Conservation (phyloP, 2,329 filamentous ascomycete genomes). For the Alternaria angustiovoidea region DNA sequence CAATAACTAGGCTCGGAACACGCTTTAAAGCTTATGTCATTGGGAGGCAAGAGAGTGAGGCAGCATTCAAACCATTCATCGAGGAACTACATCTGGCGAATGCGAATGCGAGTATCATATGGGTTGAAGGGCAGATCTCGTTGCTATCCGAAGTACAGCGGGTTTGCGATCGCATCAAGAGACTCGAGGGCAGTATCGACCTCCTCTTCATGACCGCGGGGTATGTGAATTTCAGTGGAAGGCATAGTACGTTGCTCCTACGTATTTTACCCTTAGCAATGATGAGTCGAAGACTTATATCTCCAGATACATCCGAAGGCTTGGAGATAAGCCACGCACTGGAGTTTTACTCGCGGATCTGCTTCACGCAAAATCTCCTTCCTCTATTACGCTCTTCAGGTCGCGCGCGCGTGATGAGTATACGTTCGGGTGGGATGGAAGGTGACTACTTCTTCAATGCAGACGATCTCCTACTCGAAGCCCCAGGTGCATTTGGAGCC, state of each 20-base stretch:
- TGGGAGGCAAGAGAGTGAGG: slow-evolving; percentile 52
- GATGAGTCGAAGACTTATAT: not conserved
- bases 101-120: slow-evolving; percentile 53
- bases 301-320: slow-evolving; percentile 47
- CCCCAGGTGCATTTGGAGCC: slow-evolving; percentile 40
- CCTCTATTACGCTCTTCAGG: slow-evolving; percentile 46
- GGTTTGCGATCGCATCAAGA: slow-evolving; percentile 41
- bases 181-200: not conserved
- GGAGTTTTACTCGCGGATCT: slow-evolving; percentile 56
- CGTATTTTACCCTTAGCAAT: not conserved
- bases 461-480: slow-evolving; percentile 49
- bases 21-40: slow-evolving; percentile 55
- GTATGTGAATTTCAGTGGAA: not conserved
- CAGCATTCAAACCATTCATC: slow-evolving; percentile 45
- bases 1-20: slow-evolving; percentile 31
- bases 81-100: slow-evolving; percentile 50
- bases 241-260: not conserved
- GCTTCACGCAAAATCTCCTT: slow-evolving; percentile 53
- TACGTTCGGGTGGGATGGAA: slow-evolving; percentile 49
- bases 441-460: slow-evolving; percentile 29
- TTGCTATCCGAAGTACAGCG: slow-evolving; percentile 55
- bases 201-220: not conserved
- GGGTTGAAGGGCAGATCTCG: slow-evolving; percentile 56
- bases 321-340: slow-evolving; percentile 51
- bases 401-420: slow-evolving; percentile 43